These are phyloP conservation scores for Thalassiosira exigua DNA, from an alignment of 352 stramenopile genomes.

Conservation along the genomic window DNA sequence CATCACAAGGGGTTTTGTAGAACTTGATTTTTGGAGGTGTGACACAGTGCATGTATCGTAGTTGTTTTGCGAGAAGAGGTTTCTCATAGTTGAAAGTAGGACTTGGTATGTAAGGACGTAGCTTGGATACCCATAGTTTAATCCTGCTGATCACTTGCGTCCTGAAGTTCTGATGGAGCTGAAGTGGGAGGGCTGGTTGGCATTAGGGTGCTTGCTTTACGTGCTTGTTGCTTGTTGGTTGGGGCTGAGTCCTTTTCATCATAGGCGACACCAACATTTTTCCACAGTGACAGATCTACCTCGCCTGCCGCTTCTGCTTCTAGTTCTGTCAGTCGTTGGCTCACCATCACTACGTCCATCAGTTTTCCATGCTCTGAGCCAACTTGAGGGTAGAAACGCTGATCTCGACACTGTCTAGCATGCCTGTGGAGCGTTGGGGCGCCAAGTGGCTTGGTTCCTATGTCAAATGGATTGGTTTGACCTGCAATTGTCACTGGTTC, in stretches of 20 bases:
- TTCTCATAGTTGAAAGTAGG: too few relatives aligned
- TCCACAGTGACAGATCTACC: not conserved
- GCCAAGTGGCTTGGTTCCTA: not conserved
- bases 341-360: constrained; percentile 6
- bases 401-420: not conserved
- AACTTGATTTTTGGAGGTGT: too few relatives aligned
- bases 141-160: too few relatives aligned
- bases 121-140: too few relatives aligned
- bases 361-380: not conserved
- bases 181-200: too few relatives aligned
- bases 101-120: too few relatives aligned
- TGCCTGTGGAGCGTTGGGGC: not conserved
- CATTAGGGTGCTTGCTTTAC: too few relatives aligned
- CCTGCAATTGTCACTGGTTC: not conserved
- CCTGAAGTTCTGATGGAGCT: too few relatives aligned
- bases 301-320: not conserved
- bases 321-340: not conserved
- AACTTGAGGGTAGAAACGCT: not conserved
- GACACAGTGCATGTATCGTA: too few relatives aligned
- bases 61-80: too few relatives aligned
- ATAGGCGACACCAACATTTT: not conserved
- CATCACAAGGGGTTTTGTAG: too few relatives aligned
- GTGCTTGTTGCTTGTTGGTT: not conserved
- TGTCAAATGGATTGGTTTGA: not conserved
- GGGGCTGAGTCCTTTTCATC: not conserved